Conservation (phyloP, 179 eudicot species). For the Nepenthes alata region DNA sequence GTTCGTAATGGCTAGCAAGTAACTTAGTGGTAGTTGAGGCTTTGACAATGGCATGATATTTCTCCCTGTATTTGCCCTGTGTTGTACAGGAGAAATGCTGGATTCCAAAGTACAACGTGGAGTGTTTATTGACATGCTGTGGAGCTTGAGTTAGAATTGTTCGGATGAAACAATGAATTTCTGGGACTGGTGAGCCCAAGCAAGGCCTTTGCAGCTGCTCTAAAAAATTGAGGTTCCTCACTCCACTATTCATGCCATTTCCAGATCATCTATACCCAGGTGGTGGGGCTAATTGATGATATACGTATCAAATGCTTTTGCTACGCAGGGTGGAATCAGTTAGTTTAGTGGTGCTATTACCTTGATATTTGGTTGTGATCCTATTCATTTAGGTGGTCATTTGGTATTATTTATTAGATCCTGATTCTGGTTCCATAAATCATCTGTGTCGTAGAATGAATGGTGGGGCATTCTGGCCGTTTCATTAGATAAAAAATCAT, state of each 20-base stretch:
- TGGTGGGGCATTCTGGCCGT: too few species aligned
- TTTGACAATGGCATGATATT: constrained; percentile 64
- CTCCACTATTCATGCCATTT: background rate
- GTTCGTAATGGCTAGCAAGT: constrained; percentile 63
- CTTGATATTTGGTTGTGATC: too few species aligned
- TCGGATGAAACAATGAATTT: background rate
- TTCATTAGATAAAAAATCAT: too few species aligned
- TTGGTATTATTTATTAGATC: too few species aligned
- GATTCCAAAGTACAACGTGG: background rate
- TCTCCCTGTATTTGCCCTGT: constrained; percentile 79
- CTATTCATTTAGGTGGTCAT: too few species aligned
- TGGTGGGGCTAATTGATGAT: background rate
- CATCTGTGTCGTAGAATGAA: too few species aligned
- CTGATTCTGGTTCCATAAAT: too few species aligned
- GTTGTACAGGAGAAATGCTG: constrained; percentile 77
- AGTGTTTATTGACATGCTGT: background rate
- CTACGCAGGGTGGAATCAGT: too few species aligned
- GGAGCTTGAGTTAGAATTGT: background rate
- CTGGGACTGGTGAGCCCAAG: constrained; percentile 1
- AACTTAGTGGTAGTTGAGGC: constrained; percentile 63
- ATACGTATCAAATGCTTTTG: background rate
- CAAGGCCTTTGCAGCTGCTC: background rate
- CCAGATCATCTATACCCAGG: background rate
- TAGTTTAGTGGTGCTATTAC: too few species aligned
- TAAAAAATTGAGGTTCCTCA: background rate